Conservation (phyloP, 768 basidiomycete species). For the Chalciporus chontae region DNA sequence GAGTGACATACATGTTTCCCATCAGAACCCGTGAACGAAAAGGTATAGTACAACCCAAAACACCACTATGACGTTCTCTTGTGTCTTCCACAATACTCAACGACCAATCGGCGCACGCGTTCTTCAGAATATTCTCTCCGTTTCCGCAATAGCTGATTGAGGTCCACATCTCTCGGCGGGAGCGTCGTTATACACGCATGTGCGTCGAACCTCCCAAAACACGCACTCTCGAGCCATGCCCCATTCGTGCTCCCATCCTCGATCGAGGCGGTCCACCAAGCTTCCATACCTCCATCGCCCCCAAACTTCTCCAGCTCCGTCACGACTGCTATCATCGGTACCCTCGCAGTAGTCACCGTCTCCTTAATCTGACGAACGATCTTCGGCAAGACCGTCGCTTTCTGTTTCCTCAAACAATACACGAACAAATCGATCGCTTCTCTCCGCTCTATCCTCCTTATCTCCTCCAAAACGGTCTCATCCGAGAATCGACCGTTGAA, state of each 20-base stretch:
- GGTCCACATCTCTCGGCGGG: constrained; percentile 12
- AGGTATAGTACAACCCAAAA: background rate
- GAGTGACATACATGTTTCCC: no score
- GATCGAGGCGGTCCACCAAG: constrained; percentile 25
- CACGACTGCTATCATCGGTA: constrained; percentile 25
- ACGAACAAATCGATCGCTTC: constrained; percentile 22
- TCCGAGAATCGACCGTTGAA: constrained; percentile 11
- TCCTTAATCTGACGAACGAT: constrained; percentile 7
- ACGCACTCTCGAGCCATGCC: constrained; percentile 20
- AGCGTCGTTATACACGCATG: constrained; percentile 40
- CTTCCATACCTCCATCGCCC: constrained; percentile 22
- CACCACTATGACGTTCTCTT: constrained; percentile 6
- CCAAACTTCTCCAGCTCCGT: constrained; percentile 24
- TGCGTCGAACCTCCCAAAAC: constrained; percentile 25
- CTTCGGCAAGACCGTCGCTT: constrained; percentile 11
- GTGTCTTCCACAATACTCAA: constrained; percentile 5
- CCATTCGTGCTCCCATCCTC: constrained; percentile 25
- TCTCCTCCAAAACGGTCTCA: constrained; percentile 10
- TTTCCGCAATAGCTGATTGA: constrained; percentile 11
- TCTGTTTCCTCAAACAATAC: constrained; percentile 23
- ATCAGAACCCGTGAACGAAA: background rate
- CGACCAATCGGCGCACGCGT: constrained; percentile 11
- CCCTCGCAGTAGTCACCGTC: background rate
- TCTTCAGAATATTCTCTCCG: constrained; percentile 18
- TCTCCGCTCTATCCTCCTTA: constrained; percentile 12